phyloP scores from a whole-genome alignment of 2,329 filamentous ascomycete genomes.

The Diplodia scrobiculata region DNA sequence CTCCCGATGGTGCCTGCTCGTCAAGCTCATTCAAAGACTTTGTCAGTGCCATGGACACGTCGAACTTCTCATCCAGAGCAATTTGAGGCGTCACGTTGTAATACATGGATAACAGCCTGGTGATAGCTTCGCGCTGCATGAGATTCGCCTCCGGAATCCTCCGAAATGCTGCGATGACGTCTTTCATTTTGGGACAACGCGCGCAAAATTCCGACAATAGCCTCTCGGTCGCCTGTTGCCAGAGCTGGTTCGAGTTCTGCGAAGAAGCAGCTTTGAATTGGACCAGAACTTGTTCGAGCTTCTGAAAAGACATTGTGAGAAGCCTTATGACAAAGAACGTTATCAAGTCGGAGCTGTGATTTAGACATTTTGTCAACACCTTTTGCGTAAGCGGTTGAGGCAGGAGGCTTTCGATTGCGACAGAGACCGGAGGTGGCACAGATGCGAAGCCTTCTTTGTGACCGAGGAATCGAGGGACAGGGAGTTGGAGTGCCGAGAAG shows the following conservation, averaged over 20 bases:
- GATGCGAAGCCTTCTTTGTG: slow-evolving; percentile 62
- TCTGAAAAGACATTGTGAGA: slow-evolving; percentile 75
- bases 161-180: slow-evolving; percentile 74
- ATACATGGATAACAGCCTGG: slow-evolving; percentile 78
- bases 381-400: slow-evolving; percentile 81
- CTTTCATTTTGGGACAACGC: slow-evolving; percentile 78
- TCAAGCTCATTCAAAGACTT: slow-evolving; percentile 67
- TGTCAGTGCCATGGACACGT: slow-evolving; percentile 76
- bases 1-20: slow-evolving; percentile 40
- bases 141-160: slow-evolving; percentile 65
- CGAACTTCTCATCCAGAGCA: slow-evolving; percentile 81
- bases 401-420: slow-evolving; percentile 82
- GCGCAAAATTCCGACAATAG: slow-evolving; percentile 75
- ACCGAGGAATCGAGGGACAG: slow-evolving; percentile 72
- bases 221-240: slow-evolving; percentile 68
- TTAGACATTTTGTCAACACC: slow-evolving; percentile 75
- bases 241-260: slow-evolving; percentile 53
- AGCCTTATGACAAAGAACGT: slow-evolving; percentile 83
- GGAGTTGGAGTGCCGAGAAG: slow-evolving; percentile 75
- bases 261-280: slow-evolving; percentile 59
- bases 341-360: slow-evolving; percentile 74
- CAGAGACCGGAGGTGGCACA: slow-evolving; percentile 74
- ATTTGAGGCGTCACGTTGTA: slow-evolving; percentile 79
- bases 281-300: slow-evolving; percentile 66
- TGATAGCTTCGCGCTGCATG: slow-evolving; percentile 76